These are phyloP conservation scores for Daldinia eschscholtzii DNA, from an alignment of 2,329 filamentous ascomycete species.

Conservation along the genomic window DNA sequence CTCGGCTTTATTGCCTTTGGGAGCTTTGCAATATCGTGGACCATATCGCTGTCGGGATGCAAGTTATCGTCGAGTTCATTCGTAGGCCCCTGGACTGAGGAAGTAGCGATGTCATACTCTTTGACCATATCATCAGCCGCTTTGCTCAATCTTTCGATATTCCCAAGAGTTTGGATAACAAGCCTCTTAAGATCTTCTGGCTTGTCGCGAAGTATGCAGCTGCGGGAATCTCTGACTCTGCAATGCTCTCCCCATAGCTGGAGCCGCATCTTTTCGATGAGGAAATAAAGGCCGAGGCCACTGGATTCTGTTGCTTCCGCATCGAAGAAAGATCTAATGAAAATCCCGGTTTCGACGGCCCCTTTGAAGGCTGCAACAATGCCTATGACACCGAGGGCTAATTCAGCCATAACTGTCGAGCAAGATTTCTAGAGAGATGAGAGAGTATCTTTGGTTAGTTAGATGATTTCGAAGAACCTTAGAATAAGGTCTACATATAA, in stretches of 20 bases:
- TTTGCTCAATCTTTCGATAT: background rate
- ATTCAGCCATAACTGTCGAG: slow-evolving; percentile 10
- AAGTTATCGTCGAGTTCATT: background rate
- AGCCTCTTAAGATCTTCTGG: slow-evolving; percentile 14
- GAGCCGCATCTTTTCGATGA: slow-evolving; percentile 29
- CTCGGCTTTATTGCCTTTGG: background rate
- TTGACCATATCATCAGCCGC: background rate
- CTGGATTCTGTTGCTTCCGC: slow-evolving; percentile 11
- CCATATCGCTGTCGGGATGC: background rate
- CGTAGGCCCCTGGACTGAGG: background rate
- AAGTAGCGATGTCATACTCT: background rate
- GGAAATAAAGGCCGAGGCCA: slow-evolving; percentile 19
- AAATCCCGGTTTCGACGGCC: slow-evolving; percentile 21
- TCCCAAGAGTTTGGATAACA: background rate
- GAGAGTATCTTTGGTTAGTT: too few relatives aligned
- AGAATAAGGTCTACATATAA: too few relatives aligned
- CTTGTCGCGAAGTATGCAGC: background rate
- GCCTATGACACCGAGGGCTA: slow-evolving; percentile 5
- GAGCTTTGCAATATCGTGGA: background rate
- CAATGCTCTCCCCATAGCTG: slow-evolving; percentile 18
- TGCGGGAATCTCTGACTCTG: too few relatives aligned
- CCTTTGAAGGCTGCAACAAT: slow-evolving; percentile 22
- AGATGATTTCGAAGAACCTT: too few relatives aligned
- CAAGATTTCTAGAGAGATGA: too few relatives aligned
- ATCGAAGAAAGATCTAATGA: slow-evolving; percentile 28